Evolutionary conservation across 169 alveolate genomes (phyloP).

Genomic region (Miamiensis avidus): DNA sequence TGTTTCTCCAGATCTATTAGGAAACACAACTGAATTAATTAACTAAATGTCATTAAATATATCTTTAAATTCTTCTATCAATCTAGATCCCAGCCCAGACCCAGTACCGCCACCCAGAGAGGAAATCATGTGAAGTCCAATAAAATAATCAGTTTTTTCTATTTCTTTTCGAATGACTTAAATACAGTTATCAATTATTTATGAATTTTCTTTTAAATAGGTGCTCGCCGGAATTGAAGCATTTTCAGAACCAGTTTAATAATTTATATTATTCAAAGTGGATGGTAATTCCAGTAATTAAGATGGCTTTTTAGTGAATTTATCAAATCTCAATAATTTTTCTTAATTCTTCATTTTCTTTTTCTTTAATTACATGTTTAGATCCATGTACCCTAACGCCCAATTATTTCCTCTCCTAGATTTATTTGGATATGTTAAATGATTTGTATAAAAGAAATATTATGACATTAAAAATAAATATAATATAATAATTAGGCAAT

Average conservation of each 20-base stretch:
- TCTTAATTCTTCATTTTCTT: not conserved
- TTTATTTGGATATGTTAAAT: too few relatives aligned
- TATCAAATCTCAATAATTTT: not conserved
- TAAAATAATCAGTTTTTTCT: slow-evolving; percentile 67
- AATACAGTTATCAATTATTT: slow-evolving; percentile 50
- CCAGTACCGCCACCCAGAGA: slow-evolving; percentile 80
- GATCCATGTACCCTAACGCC: slow-evolving; percentile 67
- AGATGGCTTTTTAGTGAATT: not conserved
- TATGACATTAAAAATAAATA: too few relatives aligned
- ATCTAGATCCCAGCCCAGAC: slow-evolving; percentile 70
- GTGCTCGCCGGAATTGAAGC: slow-evolving; percentile 1
- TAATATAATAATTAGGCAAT: too few relatives aligned
- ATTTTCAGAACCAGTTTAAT: not conserved
- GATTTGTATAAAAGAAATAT: too few relatives aligned
- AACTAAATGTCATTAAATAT: slow-evolving; percentile 58
- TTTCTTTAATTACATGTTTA: not conserved
- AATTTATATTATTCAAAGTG: not conserved
- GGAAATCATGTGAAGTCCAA: slow-evolving; percentile 56
- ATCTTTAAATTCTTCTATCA: slow-evolving; percentile 61
- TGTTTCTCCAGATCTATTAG: slow-evolving; percentile 70
- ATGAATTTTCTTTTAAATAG: slow-evolving; percentile 30
- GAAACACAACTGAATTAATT: slow-evolving; percentile 60
- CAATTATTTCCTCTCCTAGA: slow-evolving; percentile 69
- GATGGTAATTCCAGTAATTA: not conserved
- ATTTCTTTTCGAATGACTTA: slow-evolving; percentile 67